phyloP scores from a whole-genome alignment of 2,329 filamentous ascomycete species.

The Aspergillus fumigatus region DNA sequence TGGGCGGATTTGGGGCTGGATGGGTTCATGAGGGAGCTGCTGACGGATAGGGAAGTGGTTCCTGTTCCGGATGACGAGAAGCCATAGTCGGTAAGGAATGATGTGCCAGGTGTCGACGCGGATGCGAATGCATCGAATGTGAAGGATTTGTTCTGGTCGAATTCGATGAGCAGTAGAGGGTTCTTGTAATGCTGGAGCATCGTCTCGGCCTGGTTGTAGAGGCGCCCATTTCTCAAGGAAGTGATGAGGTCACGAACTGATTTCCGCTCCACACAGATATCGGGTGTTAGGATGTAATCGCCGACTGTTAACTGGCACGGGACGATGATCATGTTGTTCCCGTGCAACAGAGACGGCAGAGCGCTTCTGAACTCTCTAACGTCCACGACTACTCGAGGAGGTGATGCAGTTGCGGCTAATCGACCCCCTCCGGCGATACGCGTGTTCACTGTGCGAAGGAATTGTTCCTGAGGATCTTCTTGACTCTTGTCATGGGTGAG shows the following conservation, averaged over 20 bases:
- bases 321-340: conserved; percentile 78
- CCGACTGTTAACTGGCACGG: conserved; percentile 95
- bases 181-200: conserved; percentile 92
- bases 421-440: conserved; percentile 90
- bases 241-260: conserved; percentile 85
- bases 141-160: conserved; percentile 95
- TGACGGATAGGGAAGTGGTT: conserved; percentile 53
- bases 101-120: conserved; percentile 36
- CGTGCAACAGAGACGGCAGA: conserved; percentile 85
- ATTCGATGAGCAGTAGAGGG: conserved; percentile 92
- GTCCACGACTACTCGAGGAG: conserved; percentile 88
- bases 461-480: conserved; percentile 82
- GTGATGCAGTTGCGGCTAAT: conserved; percentile 75
- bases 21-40: conserved; percentile 59
- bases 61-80: conserved; percentile 34
- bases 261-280: conserved; percentile 92
- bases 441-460: conserved; percentile 92
- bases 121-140: conserved; percentile 68
- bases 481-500: conserved; percentile 68
- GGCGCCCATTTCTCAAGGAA: conserved; percentile 84
- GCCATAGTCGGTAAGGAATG: conserved; percentile 51
- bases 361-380: conserved; percentile 94
- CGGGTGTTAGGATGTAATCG: conserved; percentile 88
- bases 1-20: conserved; percentile 71
- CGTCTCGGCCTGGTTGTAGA: conserved; percentile 86